These are phyloP conservation scores for Staphylotrichum tortipilum DNA, from an alignment of 495 filamentous ascomycete genomes.

Conservation along the genomic window DNA sequence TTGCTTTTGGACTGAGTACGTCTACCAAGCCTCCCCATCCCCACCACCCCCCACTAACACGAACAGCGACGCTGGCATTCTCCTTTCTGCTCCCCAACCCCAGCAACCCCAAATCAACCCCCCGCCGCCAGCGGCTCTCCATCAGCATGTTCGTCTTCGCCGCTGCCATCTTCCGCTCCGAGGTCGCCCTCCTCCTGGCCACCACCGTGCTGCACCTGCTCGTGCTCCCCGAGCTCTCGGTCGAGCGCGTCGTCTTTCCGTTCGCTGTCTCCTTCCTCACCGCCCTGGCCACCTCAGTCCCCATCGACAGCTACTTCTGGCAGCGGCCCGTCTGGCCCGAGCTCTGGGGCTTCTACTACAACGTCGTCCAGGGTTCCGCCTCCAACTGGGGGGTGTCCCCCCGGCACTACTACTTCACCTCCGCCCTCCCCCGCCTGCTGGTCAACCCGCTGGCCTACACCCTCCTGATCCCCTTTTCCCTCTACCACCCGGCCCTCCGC, in stretches of 20 bases:
- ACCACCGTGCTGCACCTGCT: slow-evolving; percentile 51
- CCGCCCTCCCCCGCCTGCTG: slow-evolving; percentile 72
- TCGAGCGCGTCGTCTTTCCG: slow-evolving; percentile 55
- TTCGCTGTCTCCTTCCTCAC: slow-evolving; percentile 55
- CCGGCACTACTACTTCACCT: slow-evolving; percentile 75
- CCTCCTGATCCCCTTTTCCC: slow-evolving; percentile 57
- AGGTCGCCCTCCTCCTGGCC: slow-evolving; percentile 73
- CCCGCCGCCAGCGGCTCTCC: slow-evolving; percentile 41
- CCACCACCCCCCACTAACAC: neutral
- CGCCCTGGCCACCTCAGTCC: slow-evolving; percentile 57
- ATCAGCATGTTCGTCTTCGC: slow-evolving; percentile 71
- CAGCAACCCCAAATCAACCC: slow-evolving; percentile 20
- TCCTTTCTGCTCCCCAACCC: slow-evolving; percentile 56
- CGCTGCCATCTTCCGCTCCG: slow-evolving; percentile 82
- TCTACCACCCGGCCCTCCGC: slow-evolving; percentile 41
- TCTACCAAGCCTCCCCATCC: slow-evolving; percentile 9
- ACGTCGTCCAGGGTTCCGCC: slow-evolving; percentile 68
- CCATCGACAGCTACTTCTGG: slow-evolving; percentile 90
- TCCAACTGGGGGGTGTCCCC: slow-evolving; percentile 81
- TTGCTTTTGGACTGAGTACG: slow-evolving; percentile 76
- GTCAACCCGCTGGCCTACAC: slow-evolving; percentile 62
- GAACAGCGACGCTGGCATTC: slow-evolving; percentile 56
- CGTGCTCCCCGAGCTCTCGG: slow-evolving; percentile 41
- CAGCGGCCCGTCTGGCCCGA: slow-evolving; percentile 85
- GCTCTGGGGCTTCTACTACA: slow-evolving; percentile 81